These are phyloP conservation scores for Globisporangium perplexum DNA, from an alignment of 352 stramenopile species.

Conservation along the genomic window DNA sequence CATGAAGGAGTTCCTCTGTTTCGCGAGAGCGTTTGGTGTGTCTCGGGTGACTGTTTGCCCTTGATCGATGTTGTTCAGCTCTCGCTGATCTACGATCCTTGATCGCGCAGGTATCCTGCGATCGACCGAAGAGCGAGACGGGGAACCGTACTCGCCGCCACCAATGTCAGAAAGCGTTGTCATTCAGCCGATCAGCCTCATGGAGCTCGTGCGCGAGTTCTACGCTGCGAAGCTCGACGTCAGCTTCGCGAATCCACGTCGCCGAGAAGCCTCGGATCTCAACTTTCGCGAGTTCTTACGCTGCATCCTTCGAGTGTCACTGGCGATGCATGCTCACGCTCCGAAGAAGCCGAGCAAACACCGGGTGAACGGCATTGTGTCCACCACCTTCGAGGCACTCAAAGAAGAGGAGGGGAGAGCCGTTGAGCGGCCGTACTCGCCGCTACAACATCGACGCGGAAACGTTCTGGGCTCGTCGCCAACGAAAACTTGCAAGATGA, in stretches of 20 bases:
- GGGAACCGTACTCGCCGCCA: constrained; percentile 39
- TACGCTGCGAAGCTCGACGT: constrained; percentile 72
- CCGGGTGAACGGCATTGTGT: constrained; percentile 28
- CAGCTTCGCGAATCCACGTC: constrained; percentile 43
- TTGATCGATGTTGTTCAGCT: not conserved
- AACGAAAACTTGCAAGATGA: constrained; percentile 59
- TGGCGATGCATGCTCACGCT: constrained; percentile 55
- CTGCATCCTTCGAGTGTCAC: constrained; percentile 55
- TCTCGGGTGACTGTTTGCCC: constrained; percentile 1
- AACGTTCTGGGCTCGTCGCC: constrained; percentile 41
- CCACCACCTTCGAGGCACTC: constrained; percentile 41
- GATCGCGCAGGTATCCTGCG: constrained; percentile 41
- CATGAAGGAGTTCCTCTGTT: constrained; percentile 61
- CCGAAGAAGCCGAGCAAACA: constrained; percentile 7
- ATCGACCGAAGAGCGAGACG: constrained; percentile 35
- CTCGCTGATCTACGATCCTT: not conserved
- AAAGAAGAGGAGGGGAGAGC: constrained; percentile 37
- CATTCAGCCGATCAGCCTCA: constrained; percentile 51
- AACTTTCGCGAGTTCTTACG: constrained; percentile 73
- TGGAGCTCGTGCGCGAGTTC: constrained; percentile 64
- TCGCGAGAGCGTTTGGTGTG: constrained; percentile 67
- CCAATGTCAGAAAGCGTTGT: constrained; percentile 18
- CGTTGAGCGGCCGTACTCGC: constrained; percentile 19
- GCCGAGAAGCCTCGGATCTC: constrained; percentile 45
- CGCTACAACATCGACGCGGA: constrained; percentile 41